Evolutionary conservation across 2,329 filamentous ascomycete species (phyloP).

Genomic region (Aspergillus sp.): DNA sequence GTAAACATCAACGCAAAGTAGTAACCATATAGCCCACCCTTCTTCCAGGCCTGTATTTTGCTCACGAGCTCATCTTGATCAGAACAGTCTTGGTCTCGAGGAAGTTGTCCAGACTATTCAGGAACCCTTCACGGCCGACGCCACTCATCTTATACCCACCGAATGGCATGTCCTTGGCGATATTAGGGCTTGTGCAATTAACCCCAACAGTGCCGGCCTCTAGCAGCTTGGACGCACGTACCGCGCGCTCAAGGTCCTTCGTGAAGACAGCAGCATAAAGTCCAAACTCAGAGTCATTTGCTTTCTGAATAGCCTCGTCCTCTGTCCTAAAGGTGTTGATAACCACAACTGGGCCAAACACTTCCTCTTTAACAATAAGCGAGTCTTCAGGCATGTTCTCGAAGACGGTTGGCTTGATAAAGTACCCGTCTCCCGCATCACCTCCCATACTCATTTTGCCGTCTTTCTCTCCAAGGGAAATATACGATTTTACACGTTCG

Average conservation of each 20-base stretch:
- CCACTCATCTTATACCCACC: not conserved
- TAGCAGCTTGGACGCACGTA: constrained; percentile 25
- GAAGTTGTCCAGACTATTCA: constrained; percentile 39
- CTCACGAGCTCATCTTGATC: constrained; percentile 20
- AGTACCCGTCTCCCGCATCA: constrained; percentile 76
- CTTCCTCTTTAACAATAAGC: constrained; percentile 41
- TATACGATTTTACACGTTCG: constrained; percentile 77
- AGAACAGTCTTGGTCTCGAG: constrained; percentile 31
- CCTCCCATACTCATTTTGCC: constrained; percentile 66
- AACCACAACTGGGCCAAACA: constrained; percentile 46
- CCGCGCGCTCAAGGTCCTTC: constrained; percentile 28
- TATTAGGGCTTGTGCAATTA: constrained; percentile 39
- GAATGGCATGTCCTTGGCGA: constrained; percentile 19
- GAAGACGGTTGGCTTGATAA: constrained; percentile 85
- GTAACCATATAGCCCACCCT: not conserved
- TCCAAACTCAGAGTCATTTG: constrained; percentile 48
- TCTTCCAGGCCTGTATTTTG: not conserved
- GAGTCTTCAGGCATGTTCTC: constrained; percentile 60
- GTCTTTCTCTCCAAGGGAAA: constrained; percentile 63
- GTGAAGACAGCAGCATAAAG: constrained; percentile 33
- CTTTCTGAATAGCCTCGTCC: constrained; percentile 55
- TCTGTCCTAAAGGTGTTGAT: constrained; percentile 47
- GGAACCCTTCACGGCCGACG: constrained; percentile 19
- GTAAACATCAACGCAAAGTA: not conserved
- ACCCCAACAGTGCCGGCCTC: constrained; percentile 30